Percentiles rank a stretch among this genome's conserved stretches.
phyloP scores from a whole-genome alignment of 192 early-diverging fungal genomes.

The Coemansia javaensis region DNA sequence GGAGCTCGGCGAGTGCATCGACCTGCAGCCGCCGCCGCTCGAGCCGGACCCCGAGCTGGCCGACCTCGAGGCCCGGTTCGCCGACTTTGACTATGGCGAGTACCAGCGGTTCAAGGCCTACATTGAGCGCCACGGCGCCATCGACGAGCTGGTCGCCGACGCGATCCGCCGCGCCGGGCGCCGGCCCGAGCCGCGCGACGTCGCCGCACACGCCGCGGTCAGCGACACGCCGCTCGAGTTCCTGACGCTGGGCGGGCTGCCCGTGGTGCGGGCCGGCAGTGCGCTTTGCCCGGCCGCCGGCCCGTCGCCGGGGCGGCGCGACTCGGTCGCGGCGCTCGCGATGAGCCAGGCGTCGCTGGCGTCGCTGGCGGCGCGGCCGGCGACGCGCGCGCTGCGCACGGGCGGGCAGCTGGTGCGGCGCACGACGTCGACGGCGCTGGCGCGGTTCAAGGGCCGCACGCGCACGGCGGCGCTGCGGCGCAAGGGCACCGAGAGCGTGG shows the following conservation, averaged over 20 bases:
- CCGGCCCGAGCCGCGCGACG: background rate
- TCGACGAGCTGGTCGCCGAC: background rate
- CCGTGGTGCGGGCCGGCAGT: background rate
- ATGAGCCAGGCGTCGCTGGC: background rate
- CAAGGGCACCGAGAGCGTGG: background rate
- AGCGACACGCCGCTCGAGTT: slow-evolving; percentile 13
- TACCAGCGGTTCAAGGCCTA: slow-evolving; percentile 57
- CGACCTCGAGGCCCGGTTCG: slow-evolving; percentile 67
- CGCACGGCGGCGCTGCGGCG: background rate
- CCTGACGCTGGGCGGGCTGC: slow-evolving; percentile 14
- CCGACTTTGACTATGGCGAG: slow-evolving; percentile 69
- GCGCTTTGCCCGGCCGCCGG: background rate
- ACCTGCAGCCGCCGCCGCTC: slow-evolving; percentile 82
- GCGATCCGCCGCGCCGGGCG: background rate
- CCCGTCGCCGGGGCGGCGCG: background rate
- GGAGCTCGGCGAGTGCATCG: slow-evolving; percentile 51
- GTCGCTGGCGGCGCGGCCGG: background rate
- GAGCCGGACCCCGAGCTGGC: background rate
- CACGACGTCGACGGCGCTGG: slow-evolving; percentile 5
- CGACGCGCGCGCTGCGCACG: background rate
- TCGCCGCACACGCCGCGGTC: background rate
- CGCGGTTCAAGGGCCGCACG: background rate
- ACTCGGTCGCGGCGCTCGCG: background rate
- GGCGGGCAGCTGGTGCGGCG: slow-evolving; percentile 2
- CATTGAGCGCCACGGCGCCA: slow-evolving; percentile 5